phyloP scores from a whole-genome alignment of 1,284 basidiomycete genomes.

The Sporisorium scitamineum region DNA sequence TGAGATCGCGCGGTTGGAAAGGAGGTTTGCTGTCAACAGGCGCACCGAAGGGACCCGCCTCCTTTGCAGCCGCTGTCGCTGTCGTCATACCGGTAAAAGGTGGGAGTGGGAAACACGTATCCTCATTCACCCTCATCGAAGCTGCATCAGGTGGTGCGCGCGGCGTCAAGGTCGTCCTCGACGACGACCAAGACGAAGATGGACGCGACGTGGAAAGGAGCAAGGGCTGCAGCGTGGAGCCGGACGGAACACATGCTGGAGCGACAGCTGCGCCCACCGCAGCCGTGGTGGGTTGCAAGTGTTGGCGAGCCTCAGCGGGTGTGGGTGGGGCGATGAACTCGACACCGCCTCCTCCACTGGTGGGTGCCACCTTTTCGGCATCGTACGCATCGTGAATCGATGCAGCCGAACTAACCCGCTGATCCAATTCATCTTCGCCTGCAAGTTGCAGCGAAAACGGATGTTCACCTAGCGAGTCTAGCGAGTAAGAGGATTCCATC shows the following conservation, averaged over 20 bases:
- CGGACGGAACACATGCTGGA: not conserved
- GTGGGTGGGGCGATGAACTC: conserved; percentile 12
- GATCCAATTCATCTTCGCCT: conserved; percentile 13
- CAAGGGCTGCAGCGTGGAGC: conserved; percentile 21
- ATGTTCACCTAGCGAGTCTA: conserved; percentile 25
- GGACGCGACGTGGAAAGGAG: conserved; percentile 27
- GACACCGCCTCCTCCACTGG: not conserved
- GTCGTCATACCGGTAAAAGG: conserved; percentile 4
- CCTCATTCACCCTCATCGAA: conserved; percentile 28
- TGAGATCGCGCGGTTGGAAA: not conserved
- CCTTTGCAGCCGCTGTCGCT: not conserved
- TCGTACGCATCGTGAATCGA: conserved; percentile 24
- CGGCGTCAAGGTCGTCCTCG: conserved; percentile 23
- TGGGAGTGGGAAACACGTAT: conserved; percentile 28
- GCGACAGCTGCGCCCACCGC: not conserved
- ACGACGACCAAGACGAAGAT: conserved; percentile 24
- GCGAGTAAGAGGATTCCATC: conserved; percentile 26
- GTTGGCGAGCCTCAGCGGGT: not conserved
- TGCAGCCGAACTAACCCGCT: conserved; percentile 9
- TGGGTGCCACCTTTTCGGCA: conserved; percentile 9
- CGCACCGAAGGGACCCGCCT: not conserved
- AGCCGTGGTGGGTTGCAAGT: not conserved
- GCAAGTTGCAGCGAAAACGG: conserved; percentile 38
- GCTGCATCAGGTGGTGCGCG: not conserved
- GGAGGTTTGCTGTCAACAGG: not conserved